Conservation (phyloP, 2,329 filamentous ascomycete species). For the Pseudocercospora eumusae region DNA sequence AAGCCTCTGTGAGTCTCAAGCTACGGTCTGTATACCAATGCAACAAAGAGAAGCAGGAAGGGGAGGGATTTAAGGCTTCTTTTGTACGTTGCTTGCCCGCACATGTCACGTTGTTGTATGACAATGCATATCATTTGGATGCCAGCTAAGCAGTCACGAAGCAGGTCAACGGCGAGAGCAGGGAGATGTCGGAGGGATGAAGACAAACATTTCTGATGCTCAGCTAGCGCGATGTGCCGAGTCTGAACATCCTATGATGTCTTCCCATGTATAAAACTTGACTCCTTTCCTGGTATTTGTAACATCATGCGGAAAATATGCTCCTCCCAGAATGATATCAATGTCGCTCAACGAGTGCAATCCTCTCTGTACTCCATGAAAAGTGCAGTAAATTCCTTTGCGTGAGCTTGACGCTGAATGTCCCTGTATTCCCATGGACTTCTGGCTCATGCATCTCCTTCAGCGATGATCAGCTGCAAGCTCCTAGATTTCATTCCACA, state of each 20-base stretch:
- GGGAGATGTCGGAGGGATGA: background rate
- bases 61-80: background rate
- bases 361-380: no score
- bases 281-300: background rate
- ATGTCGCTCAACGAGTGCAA: no score
- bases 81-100: background rate
- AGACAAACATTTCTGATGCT: background rate
- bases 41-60: background rate
- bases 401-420: no score
- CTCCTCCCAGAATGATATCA: no score
- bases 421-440: no score
- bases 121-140: background rate
- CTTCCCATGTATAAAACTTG: background rate
- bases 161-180: background rate
- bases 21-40: background rate
- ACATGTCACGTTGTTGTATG: background rate
- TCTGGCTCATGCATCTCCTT: no score
- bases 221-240: background rate
- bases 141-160: background rate
- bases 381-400: no score
- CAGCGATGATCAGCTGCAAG: no score
- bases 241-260: background rate
- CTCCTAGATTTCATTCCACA: no score
- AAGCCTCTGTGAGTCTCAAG: background rate
- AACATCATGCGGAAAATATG: background rate